Base-by-base conservation (phyloP, 352 stramenopile genomes). In the Pythium sp. region DNA sequence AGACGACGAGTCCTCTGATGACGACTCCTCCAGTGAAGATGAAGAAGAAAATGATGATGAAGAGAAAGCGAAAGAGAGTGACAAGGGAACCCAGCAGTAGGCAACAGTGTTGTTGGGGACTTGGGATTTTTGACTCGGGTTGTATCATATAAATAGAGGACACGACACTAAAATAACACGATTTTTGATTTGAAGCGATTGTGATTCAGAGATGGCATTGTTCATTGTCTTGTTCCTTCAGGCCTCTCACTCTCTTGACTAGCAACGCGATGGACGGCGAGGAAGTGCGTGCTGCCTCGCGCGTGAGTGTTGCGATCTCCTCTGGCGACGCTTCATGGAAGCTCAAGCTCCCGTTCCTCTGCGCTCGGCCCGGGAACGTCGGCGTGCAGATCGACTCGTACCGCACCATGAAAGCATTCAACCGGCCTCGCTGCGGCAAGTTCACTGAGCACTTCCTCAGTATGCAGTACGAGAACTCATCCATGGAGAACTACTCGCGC, bases 361-460 rank as follows among this genome's bases (percentile, higher is more conserved):
- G 68, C 32, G 87, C 84, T 30, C 80, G 82, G 14, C 80, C 84
- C 32, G 82, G 84, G 32, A 94, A 93, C 63, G 79, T 94, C 22
- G 84, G 87, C 47, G 79, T 93, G 20, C 84, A 91, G 73, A 90
- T 94, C 64, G 83, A 92, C 61, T 69, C 87, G 47, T 88, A 87
- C 49, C 84, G 87, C 8, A 64, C 71, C 1, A 86, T 90, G 74
- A 80, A 80, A 34, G 34, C 88, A 49, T 84, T 89, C 65, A 67
- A 84, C 28, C 79, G 82, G 2, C 83, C 84, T 26, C 78, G 87
- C 20, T 88, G 77, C 26, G 71, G 67, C 38, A 74, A 84, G 49
- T 94, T 94, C 69, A 93, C 87, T 6, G 76, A 75, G 9, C 75
- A 86, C 12, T 94, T 94, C 62, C 81, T 86, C 14, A 84, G 81